Conservation (phyloP, 345 rosid species). For the Litchi chinensis region DNA sequence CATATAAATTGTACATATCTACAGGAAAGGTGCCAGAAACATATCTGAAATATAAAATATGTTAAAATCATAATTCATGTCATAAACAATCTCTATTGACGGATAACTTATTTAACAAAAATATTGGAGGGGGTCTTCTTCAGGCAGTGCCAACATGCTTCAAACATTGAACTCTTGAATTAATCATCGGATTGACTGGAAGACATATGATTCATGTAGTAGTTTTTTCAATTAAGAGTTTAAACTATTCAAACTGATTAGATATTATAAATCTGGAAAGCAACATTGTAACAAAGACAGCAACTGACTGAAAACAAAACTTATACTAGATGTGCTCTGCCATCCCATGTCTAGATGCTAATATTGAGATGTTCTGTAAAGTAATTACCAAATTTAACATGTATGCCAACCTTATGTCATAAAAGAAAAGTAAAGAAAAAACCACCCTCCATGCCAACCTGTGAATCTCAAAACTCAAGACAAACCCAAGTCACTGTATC, state of each 20-base stretch:
- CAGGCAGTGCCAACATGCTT: conserved; percentile 13
- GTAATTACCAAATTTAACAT: not conserved
- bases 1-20: not conserved
- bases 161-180: conserved; percentile 2
- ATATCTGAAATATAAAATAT: not conserved
- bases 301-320: not conserved
- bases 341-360: not conserved
- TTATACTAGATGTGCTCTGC: not conserved
- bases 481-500: not conserved
- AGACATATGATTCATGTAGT: not conserved
- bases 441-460: not conserved
- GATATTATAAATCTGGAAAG: not conserved
- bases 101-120: conserved; percentile 2
- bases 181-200: not conserved
- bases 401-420: not conserved
- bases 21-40: not conserved
- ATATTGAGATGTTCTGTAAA: not conserved
- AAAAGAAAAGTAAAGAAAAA: not conserved
- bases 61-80: not conserved
- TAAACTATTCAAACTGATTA: conserved; percentile 8
- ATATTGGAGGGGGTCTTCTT: not conserved
- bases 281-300: not conserved
- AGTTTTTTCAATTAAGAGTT: conserved; percentile 1
- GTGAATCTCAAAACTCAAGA: conserved; percentile 1
- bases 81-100: conserved; percentile 1